Conservation (phyloP, 2,329 filamentous ascomycete species). For the Colletotrichum agaves region DNA sequence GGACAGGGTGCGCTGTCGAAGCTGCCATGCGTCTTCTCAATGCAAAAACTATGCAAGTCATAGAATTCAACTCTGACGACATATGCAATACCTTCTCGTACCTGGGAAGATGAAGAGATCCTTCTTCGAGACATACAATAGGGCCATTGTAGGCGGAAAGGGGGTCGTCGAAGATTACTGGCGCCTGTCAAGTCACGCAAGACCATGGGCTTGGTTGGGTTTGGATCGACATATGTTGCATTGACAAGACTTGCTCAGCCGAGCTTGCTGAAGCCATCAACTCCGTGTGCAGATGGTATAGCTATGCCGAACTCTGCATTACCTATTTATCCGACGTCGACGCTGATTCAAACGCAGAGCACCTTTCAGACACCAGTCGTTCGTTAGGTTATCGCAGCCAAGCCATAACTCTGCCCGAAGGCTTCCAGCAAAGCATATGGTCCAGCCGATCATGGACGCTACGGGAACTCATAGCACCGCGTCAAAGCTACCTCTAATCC, state of each 20-base stretch:
- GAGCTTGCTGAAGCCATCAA: background rate
- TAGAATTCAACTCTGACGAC: background rate
- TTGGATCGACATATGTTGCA: background rate
- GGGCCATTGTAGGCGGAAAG: background rate
- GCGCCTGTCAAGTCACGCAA: background rate
- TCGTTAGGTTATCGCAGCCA: too few species aligned
- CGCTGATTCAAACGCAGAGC: background rate
- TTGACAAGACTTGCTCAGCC: background rate
- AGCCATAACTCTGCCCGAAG: too few species aligned
- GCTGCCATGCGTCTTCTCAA: background rate
- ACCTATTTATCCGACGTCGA: background rate
- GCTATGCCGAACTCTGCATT: background rate
- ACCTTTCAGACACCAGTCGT: too few species aligned
- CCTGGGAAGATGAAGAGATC: background rate
- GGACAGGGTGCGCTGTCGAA: too few species aligned
- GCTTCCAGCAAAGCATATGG: background rate
- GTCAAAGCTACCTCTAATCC: background rate
- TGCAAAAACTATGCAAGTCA: background rate
- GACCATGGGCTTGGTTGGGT: background rate
- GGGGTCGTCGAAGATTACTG: background rate
- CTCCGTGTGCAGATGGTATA: background rate
- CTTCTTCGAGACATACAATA: background rate
- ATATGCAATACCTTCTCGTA: background rate
- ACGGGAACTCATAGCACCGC: background rate
- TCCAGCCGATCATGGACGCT: background rate